A percentile compares a stretch with the other conserved stretches of the same genome.
phyloP scores from a whole-genome alignment of 2,329 filamentous ascomycete species.

The Penicillium sp. region DNA sequence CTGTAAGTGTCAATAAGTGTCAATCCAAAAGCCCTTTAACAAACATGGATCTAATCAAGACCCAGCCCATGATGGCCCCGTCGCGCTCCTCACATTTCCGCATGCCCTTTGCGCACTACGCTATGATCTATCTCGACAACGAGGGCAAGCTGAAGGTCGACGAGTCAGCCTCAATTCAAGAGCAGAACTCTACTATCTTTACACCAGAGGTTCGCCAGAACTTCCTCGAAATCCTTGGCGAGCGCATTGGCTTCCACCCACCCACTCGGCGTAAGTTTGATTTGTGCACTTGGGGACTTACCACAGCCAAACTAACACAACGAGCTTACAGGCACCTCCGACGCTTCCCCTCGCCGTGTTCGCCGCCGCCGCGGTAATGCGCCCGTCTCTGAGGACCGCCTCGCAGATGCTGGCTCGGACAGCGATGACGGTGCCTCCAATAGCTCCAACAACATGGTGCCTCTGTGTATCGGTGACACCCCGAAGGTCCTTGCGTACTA shows the following conservation, averaged over 20 bases:
- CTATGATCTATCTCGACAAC: slow-evolving; percentile 40
- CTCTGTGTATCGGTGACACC: slow-evolving; percentile 42
- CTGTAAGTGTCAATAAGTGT: slow-evolving; percentile 23
- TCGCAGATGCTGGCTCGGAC: slow-evolving; percentile 26
- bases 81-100: slow-evolving; percentile 28
- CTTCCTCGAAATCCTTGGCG: slow-evolving; percentile 39
- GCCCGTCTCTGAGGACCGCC: slow-evolving; percentile 19
- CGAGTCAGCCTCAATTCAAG: slow-evolving; percentile 37
- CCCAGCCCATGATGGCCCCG: slow-evolving; percentile 32
- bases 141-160: slow-evolving; percentile 36
- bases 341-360: slow-evolving; percentile 30
- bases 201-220: slow-evolving; percentile 38
- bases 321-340: slow-evolving; percentile 13
- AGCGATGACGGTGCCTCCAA: slow-evolving; percentile 27
- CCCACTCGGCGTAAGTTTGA: slow-evolving; percentile 32
- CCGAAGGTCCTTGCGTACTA: slow-evolving; percentile 45
- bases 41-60: not conserved
- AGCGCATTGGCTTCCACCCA: slow-evolving; percentile 33
- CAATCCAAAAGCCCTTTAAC: not conserved
- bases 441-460: slow-evolving; percentile 30
- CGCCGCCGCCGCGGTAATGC: slow-evolving; percentile 33
- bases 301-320: not conserved
- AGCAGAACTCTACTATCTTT: slow-evolving; percentile 35
- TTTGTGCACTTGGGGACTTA: not conserved
- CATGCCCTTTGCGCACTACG: slow-evolving; percentile 38